Conservation (phyloP, 176 grass and related monocot species). For the Lolium multiflorum region DNA sequence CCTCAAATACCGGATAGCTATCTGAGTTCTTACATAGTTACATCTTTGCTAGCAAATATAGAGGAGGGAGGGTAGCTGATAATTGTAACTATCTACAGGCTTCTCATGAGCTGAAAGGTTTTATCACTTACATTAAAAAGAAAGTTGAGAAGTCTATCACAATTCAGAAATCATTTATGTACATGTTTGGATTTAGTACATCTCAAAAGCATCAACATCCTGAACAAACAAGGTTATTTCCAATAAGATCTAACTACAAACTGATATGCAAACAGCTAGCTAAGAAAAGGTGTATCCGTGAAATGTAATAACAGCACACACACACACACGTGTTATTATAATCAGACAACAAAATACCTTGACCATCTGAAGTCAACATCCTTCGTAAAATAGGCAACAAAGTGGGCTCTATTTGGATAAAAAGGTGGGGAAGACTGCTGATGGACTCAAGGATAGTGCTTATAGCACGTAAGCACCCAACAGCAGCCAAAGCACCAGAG, state of each 20-base stretch:
- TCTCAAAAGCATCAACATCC: conserved; percentile 22
- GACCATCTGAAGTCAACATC: conserved; percentile 91
- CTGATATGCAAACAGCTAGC: conserved; percentile 8
- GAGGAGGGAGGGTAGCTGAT: neutral
- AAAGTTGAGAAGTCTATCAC: neutral
- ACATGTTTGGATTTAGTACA: neutral
- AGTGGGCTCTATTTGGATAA: conserved; percentile 85
- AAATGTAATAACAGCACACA: neutral
- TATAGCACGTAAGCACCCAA: conserved; percentile 90
- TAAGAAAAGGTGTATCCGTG: conserved; percentile 14
- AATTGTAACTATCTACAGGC: neutral
- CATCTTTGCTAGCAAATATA: neutral
- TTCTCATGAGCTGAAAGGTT: neutral
- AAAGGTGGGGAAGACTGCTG: conserved; percentile 92
- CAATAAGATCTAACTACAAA: neutral
- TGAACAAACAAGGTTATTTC: neutral
- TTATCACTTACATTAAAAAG: conserved; percentile 16
- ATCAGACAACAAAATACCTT: conserved; percentile 66
- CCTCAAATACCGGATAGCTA: neutral
- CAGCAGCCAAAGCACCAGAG: conserved; percentile 89
- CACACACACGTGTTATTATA: neutral
- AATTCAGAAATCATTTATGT: neutral
- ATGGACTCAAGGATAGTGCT: conserved; percentile 95
- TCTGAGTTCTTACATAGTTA: neutral
- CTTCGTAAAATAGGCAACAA: conserved; percentile 85